Evolutionary conservation across 164 flowering plant genomes (phyloP).

Genomic region (Houttuynia cordata): DNA sequence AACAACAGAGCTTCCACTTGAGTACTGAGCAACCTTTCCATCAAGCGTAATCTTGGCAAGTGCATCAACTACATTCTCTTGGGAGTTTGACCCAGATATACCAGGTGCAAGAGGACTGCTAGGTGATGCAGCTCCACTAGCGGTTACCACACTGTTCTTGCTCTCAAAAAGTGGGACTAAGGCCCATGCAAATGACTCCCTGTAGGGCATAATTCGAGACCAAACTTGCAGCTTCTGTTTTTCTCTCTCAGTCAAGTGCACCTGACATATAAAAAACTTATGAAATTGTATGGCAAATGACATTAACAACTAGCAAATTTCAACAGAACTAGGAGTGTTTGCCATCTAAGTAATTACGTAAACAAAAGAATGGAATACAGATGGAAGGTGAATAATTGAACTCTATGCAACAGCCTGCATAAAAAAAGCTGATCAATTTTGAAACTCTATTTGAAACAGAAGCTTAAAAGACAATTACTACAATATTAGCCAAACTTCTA

Average conservation of each 20-base stretch:
- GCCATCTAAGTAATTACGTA: not conserved
- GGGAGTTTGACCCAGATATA: conserved; percentile 65
- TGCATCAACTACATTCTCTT: conserved; percentile 61
- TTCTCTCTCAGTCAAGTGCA: conserved; percentile 84
- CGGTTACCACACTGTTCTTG: conserved; percentile 40
- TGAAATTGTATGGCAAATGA: not conserved
- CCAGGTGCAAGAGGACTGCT: conserved; percentile 80
- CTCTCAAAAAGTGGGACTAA: conserved; percentile 87
- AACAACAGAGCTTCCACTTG: conserved; percentile 59
- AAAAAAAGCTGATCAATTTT: too few relatives aligned
- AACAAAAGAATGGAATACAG: too few relatives aligned
- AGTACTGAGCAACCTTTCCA: conserved; percentile 53
- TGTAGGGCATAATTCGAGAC: conserved; percentile 94
- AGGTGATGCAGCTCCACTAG: conserved; percentile 83
- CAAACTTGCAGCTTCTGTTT: conserved; percentile 95
- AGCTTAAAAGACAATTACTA: too few relatives aligned
- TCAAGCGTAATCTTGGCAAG: conserved; percentile 53
- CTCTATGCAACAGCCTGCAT: too few relatives aligned
- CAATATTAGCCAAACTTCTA: too few relatives aligned
- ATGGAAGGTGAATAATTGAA: too few relatives aligned
- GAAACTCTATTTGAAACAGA: too few relatives aligned
- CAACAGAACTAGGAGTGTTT: not conserved
- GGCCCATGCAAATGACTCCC: conserved; percentile 95
- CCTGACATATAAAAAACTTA: conserved; percentile 25
- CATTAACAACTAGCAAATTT: not conserved